These are phyloP conservation scores for Pythium coloratum DNA, from an alignment of 352 stramenopile species.

Conservation along the genomic window DNA sequence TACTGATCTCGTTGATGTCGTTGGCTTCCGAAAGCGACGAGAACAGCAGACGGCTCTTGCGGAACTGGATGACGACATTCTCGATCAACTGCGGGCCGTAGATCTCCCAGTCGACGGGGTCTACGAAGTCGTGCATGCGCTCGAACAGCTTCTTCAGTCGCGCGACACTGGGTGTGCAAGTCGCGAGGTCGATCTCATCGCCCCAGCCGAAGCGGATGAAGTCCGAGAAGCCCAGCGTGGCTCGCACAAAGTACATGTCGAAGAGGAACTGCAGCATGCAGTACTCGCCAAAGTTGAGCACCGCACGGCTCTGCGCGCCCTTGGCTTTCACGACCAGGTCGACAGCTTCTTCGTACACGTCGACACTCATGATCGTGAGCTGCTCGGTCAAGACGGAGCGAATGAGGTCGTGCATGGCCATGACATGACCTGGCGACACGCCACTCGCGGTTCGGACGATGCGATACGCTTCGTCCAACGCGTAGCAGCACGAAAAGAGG, in stretches of 20 bases:
- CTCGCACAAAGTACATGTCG: conserved; percentile 89
- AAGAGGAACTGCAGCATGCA: conserved; percentile 88
- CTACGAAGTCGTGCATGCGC: conserved; percentile 80
- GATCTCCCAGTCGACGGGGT: conserved; percentile 89
- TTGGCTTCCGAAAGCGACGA: conserved; percentile 81
- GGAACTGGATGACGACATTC: conserved; percentile 86
- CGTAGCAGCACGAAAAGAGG: conserved; percentile 82
- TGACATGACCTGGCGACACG: conserved; percentile 45
- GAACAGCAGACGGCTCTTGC: conserved; percentile 83
- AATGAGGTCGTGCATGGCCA: conserved; percentile 65
- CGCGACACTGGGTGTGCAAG: conserved; percentile 51
- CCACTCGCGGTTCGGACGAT: conserved; percentile 49
- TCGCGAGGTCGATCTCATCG: conserved; percentile 65
- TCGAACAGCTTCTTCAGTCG: conserved; percentile 68
- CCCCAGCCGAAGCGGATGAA: conserved; percentile 89
- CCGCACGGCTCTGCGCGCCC: conserved; percentile 38
- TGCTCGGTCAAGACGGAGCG: conserved; percentile 74
- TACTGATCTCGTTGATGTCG: conserved; percentile 86
- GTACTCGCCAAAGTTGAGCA: conserved; percentile 83
- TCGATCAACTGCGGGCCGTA: conserved; percentile 84
- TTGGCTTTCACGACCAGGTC: conserved; percentile 60
- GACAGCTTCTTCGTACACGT: conserved; percentile 69
- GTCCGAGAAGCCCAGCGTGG: conserved; percentile 79
- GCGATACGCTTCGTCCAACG: conserved; percentile 75
- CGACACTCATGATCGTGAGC: conserved; percentile 70